phyloP scores from a whole-genome alignment of 2,329 filamentous ascomycete genomes.

The Colletotrichum zoysiae region DNA sequence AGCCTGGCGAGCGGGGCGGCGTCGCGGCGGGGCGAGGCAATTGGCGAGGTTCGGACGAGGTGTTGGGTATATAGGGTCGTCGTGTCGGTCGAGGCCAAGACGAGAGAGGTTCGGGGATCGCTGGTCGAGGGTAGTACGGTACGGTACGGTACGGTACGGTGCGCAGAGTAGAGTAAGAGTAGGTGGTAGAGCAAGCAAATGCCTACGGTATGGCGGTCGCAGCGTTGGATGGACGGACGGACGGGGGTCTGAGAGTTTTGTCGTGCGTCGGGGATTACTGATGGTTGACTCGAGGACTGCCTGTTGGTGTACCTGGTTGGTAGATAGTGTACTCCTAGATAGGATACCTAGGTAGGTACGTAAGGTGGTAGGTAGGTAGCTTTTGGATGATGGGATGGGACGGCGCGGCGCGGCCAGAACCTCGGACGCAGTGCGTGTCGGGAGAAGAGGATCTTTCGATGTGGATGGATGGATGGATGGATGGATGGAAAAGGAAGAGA shows the following conservation, averaged over 20 bases:
- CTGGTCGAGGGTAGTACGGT: neutral
- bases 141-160: too few species aligned
- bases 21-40: conserved; percentile 37
- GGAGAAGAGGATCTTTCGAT: neutral
- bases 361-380: neutral
- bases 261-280: neutral
- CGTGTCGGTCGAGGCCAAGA: conserved; percentile 13
- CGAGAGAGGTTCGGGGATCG: neutral
- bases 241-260: neutral
- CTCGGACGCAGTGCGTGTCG: conserved; percentile 1
- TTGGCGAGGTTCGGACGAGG: conserved; percentile 41
- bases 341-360: neutral
- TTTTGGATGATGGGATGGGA: conserved; percentile 12
- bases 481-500: neutral
- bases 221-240: neutral
- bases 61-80: conserved; percentile 7
- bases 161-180: too few species aligned
- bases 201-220: conserved; percentile 18
- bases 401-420: neutral
- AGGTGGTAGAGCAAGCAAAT: conserved; percentile 38
- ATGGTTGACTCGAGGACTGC: neutral
- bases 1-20: conserved; percentile 35
- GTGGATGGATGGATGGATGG: neutral
- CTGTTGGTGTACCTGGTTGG: neutral
- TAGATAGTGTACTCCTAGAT: neutral